Base-by-base conservation (phyloP, 345 rosid species). In the Dipteronia dyeriana region DNA sequence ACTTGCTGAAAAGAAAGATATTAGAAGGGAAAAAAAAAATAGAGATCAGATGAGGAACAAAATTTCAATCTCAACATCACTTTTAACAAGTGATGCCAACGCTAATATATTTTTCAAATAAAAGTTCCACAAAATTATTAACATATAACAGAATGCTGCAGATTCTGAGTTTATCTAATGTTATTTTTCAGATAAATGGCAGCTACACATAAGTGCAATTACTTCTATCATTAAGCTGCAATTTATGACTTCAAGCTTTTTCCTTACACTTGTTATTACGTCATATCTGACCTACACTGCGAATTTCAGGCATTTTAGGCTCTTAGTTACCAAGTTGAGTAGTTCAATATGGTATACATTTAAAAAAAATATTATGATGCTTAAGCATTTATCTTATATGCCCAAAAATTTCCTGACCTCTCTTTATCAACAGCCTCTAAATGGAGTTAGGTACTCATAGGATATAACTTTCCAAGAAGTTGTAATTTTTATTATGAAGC, bases 1-100 rank as follows among this genome's bases (percentile, higher is more conserved):
- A 84, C 79, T 84, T 79, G 84, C 98, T 95, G 86, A 73, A 65
- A 88, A 54, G 69, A 68, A 59, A 59, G 10, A 57, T 20, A 20
- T 57, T n/a, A 56, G 75, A 57, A 60, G 65, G 3, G 9, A 78
- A 45, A 23, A 38, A 31, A 26, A 19, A 65, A 10, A 74, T 38
- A 76, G 25, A 71, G 25, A 71, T 75, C 62, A 71, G 67, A 74
- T 70, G 8, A 57, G 47, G 34, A 73, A 66, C 22, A 59, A 39
- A 39, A 17, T 67, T 23, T 45, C 23, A 54, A 81, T 39, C 68
- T 39, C 62, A 47, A 65, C 29, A 76, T 29, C 68, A 61, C 12
- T 17, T 34, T n/a, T 57, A 67, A 29, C 70, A 66, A n/a, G 31
- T 13, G 2, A 70, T 41, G 31, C n/a, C 13, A 62, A 4, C 25